phyloP scores from a whole-genome alignment of 805 yeast genomes.

The Lipomyces starkeyi region DNA sequence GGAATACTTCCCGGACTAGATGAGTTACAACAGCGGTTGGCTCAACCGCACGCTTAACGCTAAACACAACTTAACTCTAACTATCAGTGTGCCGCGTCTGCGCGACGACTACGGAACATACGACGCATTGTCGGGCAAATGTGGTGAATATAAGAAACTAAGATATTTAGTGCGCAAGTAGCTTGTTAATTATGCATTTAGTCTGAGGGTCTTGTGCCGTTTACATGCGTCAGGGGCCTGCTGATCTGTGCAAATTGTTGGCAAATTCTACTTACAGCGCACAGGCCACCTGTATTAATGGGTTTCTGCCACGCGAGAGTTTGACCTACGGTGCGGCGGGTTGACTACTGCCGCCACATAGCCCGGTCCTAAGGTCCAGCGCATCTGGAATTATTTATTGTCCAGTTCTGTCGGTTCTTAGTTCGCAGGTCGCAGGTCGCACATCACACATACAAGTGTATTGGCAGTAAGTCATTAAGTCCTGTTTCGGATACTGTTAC shows the following conservation, averaged over 20 bases:
- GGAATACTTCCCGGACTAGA: background rate
- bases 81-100: background rate
- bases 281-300: background rate
- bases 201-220: too few relatives aligned
- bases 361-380: too few relatives aligned
- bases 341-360: too few relatives aligned
- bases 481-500: too few relatives aligned
- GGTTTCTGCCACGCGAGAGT: background rate
- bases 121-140: background rate
- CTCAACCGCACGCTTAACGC: constrained; percentile 1
- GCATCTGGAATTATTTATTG: too few relatives aligned
- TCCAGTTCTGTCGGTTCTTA: too few relatives aligned
- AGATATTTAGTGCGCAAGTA: background rate
- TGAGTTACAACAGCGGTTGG: background rate
- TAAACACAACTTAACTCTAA: too few relatives aligned
- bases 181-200: too few relatives aligned
- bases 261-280: background rate
- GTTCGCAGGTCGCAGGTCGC: too few relatives aligned
- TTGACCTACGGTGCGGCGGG: too few relatives aligned
- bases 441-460: too few relatives aligned
- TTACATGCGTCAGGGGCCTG: background rate
- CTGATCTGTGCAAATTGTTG: background rate
- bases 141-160: background rate
- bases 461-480: too few relatives aligned
- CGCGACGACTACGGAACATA: background rate